Evolutionary conservation across 2,329 filamentous ascomycete genomes (phyloP).

Genomic region (Fusarium xylarioides): DNA sequence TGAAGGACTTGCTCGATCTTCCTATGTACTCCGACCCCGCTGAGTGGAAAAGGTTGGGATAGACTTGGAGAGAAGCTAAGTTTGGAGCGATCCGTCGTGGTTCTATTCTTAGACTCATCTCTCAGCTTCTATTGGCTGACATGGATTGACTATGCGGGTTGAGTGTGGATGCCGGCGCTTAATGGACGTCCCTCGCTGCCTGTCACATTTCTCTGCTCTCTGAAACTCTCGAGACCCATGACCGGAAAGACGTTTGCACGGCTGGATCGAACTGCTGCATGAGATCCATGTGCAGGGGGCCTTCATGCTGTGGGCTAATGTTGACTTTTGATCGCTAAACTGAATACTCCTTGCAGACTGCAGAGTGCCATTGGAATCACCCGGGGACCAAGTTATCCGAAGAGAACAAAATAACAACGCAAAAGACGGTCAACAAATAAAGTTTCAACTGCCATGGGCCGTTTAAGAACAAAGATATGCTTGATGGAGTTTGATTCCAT

Average conservation of each 20-base stretch:
- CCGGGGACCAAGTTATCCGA: neutral
- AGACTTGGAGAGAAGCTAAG: conserved; percentile 11
- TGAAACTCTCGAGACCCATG: conserved; percentile 19
- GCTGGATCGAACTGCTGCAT: conserved; percentile 29
- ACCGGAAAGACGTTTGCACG: conserved; percentile 24
- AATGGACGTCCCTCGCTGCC: conserved; percentile 35
- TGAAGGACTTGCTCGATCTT: neutral
- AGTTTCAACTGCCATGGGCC: neutral
- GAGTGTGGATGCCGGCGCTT: conserved; percentile 41
- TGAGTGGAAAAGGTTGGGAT: conserved; percentile 31
- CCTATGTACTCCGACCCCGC: conserved; percentile 20
- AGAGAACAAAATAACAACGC: neutral
- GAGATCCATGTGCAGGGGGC: conserved; percentile 29
- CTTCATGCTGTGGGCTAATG: conserved; percentile 18
- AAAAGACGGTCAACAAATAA: conserved; percentile 29
- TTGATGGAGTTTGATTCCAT: neutral
- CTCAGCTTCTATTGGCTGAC: conserved; percentile 25
- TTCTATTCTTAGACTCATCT: conserved; percentile 41
- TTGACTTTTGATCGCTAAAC: conserved; percentile 13
- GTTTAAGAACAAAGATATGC: neutral
- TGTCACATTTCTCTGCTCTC: conserved; percentile 27
- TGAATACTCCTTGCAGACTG: neutral
- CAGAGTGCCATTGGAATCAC: neutral
- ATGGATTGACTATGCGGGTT: conserved; percentile 35
- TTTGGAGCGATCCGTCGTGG: conserved; percentile 11